Percentiles rank a stretch among this genome's conserved stretches.
Evolutionary conservation across 2,329 filamentous ascomycete genomes (phyloP).

Genomic region (Talaromyces islandicus): DNA sequence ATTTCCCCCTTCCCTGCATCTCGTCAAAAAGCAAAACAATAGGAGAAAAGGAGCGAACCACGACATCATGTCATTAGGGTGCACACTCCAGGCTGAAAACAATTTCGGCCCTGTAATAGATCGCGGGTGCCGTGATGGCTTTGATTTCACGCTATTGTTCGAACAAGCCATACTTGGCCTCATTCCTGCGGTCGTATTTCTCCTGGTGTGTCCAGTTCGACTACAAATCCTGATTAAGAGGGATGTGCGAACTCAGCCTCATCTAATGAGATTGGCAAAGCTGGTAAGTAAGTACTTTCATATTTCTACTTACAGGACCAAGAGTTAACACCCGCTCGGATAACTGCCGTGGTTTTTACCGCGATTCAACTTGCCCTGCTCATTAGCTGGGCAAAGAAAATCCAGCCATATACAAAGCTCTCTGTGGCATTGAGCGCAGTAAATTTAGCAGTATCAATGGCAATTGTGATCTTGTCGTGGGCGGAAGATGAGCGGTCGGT

Average conservation of each 20-base stretch:
- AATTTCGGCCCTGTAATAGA: constrained; percentile 22
- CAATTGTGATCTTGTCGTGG: constrained; percentile 7
- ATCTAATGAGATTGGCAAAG: constrained; percentile 1
- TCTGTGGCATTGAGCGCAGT: constrained; percentile 6
- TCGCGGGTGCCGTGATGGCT: constrained; percentile 18
- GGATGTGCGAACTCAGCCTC: not conserved
- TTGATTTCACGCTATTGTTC: constrained; percentile 28
- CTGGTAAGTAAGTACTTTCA: not conserved
- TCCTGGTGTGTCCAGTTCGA: constrained; percentile 1
- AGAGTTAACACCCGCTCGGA: not conserved
- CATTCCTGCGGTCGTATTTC: constrained; percentile 1
- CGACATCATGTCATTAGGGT: not conserved
- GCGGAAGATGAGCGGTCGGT: constrained; percentile 5
- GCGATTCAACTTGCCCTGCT: constrained; percentile 11
- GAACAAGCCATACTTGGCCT: constrained; percentile 22
- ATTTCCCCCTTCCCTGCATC: not conserved
- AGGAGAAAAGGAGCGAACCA: too few species aligned
- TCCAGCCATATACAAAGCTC: not conserved
- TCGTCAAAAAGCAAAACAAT: not conserved
- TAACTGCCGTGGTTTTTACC: not conserved
- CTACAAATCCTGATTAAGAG: not conserved
- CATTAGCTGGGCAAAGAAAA: constrained; percentile 1
- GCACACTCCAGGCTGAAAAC: constrained; percentile 14
- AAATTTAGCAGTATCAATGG: constrained; percentile 2
- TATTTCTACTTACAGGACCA: not conserved